Conservation (phyloP, 2,329 filamentous ascomycete species). For the Apiospora arundinis region DNA sequence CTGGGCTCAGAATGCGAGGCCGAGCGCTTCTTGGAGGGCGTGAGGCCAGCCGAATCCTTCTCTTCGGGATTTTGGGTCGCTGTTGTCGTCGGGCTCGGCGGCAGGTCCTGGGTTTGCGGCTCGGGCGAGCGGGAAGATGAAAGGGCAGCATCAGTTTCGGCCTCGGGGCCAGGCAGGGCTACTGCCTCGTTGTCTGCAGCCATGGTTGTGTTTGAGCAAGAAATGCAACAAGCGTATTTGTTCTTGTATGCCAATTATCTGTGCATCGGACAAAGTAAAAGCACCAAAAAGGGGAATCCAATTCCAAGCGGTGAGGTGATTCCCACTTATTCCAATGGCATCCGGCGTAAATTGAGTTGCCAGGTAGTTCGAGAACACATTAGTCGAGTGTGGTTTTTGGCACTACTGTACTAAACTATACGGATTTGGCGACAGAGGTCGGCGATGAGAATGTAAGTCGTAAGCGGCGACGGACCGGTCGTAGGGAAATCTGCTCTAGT, state of each 20-base stretch:
- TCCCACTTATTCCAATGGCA: slow-evolving; percentile 18
- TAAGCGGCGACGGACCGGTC: slow-evolving; percentile 29
- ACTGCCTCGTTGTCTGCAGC: slow-evolving; percentile 4
- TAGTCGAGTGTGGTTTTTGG: slow-evolving; percentile 25
- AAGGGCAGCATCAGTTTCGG: not conserved
- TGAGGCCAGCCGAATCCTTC: slow-evolving; percentile 4
- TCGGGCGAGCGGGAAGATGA: not conserved
- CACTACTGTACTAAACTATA: not conserved
- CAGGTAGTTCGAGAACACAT: slow-evolving; percentile 23
- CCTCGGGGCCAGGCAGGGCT: not conserved
- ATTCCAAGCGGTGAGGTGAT: slow-evolving; percentile 14
- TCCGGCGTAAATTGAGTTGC: slow-evolving; percentile 21
- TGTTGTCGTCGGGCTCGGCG: slow-evolving; percentile 11
- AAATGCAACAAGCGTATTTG: slow-evolving; percentile 33
- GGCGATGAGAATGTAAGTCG: slow-evolving; percentile 27
- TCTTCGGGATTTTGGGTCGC: not conserved
- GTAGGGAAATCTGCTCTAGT: slow-evolving; percentile 17
- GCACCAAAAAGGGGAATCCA: slow-evolving; percentile 14
- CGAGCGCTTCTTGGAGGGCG: slow-evolving; percentile 38
- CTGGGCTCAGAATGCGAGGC: slow-evolving; percentile 41
- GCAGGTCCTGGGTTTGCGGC: slow-evolving; percentile 9
- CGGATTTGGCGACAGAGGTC: not conserved
- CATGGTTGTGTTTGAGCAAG: slow-evolving; percentile 22
- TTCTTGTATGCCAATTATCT: slow-evolving; percentile 24
- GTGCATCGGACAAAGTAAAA: slow-evolving; percentile 22